phyloP scores from a whole-genome alignment of 2,329 filamentous ascomycete species.

The Nothophaeocryptopus gaeumannii region DNA sequence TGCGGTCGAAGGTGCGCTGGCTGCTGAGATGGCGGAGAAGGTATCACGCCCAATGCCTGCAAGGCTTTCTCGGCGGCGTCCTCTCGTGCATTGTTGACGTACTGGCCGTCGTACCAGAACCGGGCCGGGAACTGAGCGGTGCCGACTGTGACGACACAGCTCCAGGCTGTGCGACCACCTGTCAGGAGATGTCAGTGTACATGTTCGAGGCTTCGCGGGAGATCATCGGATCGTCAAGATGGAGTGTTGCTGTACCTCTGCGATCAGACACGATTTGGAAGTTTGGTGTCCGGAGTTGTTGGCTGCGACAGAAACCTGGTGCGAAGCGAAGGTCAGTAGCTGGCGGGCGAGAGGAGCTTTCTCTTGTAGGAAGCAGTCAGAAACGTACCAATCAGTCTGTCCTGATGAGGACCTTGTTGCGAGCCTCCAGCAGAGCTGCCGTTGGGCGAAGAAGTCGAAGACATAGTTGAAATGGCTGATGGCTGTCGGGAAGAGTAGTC shows the following conservation, averaged over 20 bases:
- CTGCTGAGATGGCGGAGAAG: slow-evolving; percentile 23
- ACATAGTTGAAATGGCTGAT: slow-evolving; percentile 16
- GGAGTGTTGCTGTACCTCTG: slow-evolving; percentile 55
- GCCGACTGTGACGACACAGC: slow-evolving; percentile 71
- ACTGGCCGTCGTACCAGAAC: slow-evolving; percentile 89
- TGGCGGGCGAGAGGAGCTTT: background rate
- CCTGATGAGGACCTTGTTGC: slow-evolving; percentile 31
- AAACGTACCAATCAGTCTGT: slow-evolving; percentile 34
- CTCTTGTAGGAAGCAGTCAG: no score
- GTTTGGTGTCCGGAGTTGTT: slow-evolving; percentile 26
- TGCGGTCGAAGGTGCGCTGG: slow-evolving; percentile 25
- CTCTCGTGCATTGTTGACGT: slow-evolving; percentile 82
- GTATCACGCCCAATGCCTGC: slow-evolving; percentile 49
- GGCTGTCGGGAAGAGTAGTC: slow-evolving; percentile 1
- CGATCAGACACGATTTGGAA: slow-evolving; percentile 74
- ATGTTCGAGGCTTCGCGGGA: background rate
- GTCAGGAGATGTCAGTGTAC: slow-evolving; percentile 2
- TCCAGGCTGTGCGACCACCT: slow-evolving; percentile 92
- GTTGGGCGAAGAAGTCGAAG: slow-evolving; percentile 21
- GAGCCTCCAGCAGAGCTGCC: slow-evolving; percentile 14
- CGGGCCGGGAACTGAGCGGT: slow-evolving; percentile 66
- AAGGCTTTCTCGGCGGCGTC: slow-evolving; percentile 84
- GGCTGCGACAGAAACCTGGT: slow-evolving; percentile 31
- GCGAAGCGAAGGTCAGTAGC: slow-evolving; percentile 4
- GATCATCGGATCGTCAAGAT: background rate